phyloP scores from a whole-genome alignment of 2,329 filamentous ascomycete genomes.

The Pseudogymnoascus sp. region DNA sequence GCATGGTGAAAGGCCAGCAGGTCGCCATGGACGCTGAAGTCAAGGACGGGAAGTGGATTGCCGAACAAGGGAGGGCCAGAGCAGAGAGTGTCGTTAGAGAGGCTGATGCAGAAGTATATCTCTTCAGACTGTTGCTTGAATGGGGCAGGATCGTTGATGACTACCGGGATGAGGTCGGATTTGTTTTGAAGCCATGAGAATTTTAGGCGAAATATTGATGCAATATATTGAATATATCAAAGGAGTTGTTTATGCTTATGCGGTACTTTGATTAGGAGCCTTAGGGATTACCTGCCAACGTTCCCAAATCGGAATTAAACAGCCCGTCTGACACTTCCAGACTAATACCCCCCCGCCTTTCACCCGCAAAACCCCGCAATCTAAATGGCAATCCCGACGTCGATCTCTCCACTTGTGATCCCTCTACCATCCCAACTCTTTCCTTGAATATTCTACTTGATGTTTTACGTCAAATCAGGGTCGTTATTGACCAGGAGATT shows the following conservation, averaged over 20 bases:
- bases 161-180: slow-evolving; percentile 32
- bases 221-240: not conserved
- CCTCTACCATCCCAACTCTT: too few species aligned
- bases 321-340: too few species aligned
- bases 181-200: slow-evolving; percentile 13
- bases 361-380: too few species aligned
- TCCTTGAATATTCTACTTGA: too few species aligned
- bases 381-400: too few species aligned
- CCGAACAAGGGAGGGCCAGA: slow-evolving; percentile 47
- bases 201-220: not conserved
- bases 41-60: slow-evolving; percentile 43
- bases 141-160: slow-evolving; percentile 39
- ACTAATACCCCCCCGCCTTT: too few species aligned
- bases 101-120: slow-evolving; percentile 54
- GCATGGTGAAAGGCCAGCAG: slow-evolving; percentile 8
- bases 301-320: too few species aligned
- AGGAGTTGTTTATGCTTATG: not conserved
- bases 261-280: not conserved
- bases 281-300: too few species aligned
- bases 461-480: too few species aligned
- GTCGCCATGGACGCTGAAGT: slow-evolving; percentile 8
- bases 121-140: slow-evolving; percentile 46
- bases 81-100: slow-evolving; percentile 45
- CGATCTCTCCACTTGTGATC: too few species aligned
- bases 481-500: too few species aligned